A percentile compares a stretch with the other conserved stretches of the same genome.
Evolutionary conservation across 352 stramenopile genomes (phyloP).

Genomic region (Pythium monospermum): DNA sequence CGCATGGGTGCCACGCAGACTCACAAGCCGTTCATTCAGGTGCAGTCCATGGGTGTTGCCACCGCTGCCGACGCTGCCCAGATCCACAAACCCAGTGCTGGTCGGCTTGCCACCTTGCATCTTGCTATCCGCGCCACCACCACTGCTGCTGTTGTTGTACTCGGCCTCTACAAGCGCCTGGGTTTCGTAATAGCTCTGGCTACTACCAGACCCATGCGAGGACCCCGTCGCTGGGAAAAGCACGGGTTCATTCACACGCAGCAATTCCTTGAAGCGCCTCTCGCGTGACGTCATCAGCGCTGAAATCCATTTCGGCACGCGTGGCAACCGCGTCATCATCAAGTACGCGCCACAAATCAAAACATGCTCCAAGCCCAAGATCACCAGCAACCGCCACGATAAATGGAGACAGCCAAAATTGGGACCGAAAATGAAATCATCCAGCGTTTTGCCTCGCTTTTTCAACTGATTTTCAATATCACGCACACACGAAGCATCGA

Average conservation of each 20-base stretch:
- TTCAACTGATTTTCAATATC: slow-evolving; percentile 28
- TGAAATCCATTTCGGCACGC: slow-evolving; percentile 26
- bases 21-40: slow-evolving; percentile 11
- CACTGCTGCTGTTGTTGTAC: no score
- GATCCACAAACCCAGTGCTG: slow-evolving; percentile 18
- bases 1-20: slow-evolving; percentile 10
- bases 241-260: slow-evolving; percentile 19
- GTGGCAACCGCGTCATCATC: slow-evolving; percentile 22
- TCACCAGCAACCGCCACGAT: slow-evolving; percentile 29
- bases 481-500: slow-evolving; percentile 23
- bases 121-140: no score
- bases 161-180: slow-evolving; percentile 8
- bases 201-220: background rate
- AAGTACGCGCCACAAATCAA: slow-evolving; percentile 29
- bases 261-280: slow-evolving; percentile 30
- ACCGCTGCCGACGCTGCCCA: background rate
- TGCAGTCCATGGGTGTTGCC: no score
- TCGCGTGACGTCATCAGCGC: slow-evolving; percentile 28
- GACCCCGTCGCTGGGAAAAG: slow-evolving; percentile 18
- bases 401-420: slow-evolving; percentile 32
- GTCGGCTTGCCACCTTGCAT: background rate
- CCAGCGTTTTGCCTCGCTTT: slow-evolving; percentile 27
- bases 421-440: slow-evolving; percentile 32
- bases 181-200: background rate
- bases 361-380: slow-evolving; percentile 26